These are phyloP conservation scores for Lycium ferocissimum DNA, from an alignment of 257 asterid species.

Conservation along the genomic window DNA sequence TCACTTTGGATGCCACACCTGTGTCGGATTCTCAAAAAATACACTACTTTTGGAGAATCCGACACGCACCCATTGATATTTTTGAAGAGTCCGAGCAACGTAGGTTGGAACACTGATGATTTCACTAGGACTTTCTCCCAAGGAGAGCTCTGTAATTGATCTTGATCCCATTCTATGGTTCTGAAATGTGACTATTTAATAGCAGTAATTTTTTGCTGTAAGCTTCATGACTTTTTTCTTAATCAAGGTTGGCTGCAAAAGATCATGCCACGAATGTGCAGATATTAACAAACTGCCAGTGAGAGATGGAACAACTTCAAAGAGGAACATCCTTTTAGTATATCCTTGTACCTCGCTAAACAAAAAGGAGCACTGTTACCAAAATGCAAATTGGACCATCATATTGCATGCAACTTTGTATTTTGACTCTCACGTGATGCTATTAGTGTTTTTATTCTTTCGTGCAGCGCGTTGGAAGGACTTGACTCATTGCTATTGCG, in stretches of 20 bases:
- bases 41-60: no score
- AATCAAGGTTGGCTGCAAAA: conserved; percentile 12
- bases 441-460: background rate
- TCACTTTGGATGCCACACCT: no score
- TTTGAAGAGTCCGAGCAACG: no score
- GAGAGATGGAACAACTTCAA: background rate
- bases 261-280: background rate
- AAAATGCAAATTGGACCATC: conserved; percentile 22
- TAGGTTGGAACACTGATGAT: background rate
- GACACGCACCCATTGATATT: no score
- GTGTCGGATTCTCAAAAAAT: no score
- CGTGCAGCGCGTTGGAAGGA: conserved; percentile 86
- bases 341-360: background rate
- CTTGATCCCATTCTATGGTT: background rate
- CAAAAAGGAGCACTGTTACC: background rate
- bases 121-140: conserved; percentile 24
- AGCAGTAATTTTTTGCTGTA: background rate
- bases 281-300: background rate
- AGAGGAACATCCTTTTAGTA: conserved; percentile 16
- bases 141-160: background rate
- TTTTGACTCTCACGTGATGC: background rate
- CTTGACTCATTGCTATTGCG: conserved; percentile 87
- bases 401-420: conserved; percentile 1
- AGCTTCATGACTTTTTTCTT: background rate
- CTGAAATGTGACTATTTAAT: background rate